Evolutionary conservation across 2,329 filamentous ascomycete genomes (phyloP).

Genomic region (Stenocarpella maydis): DNA sequence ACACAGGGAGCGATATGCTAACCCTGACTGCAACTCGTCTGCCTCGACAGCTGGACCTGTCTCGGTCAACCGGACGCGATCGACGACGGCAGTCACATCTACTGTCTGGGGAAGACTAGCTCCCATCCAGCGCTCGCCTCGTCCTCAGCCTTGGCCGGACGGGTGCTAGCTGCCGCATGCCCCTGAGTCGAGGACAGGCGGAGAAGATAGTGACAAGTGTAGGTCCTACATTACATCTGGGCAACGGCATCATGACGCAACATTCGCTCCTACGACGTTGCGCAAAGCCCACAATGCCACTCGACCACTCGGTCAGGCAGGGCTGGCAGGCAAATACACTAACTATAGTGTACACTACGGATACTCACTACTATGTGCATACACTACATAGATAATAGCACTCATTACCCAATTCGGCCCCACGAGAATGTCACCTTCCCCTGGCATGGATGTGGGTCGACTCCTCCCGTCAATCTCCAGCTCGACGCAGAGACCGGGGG

Average conservation of each 20-base stretch:
- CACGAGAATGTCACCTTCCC: not conserved
- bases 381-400: too few relatives aligned
- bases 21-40: constrained; percentile 6
- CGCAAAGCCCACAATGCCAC: constrained; percentile 17
- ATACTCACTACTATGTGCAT: too few relatives aligned
- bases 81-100: constrained; percentile 6
- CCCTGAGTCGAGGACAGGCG: constrained; percentile 13
- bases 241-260: not conserved
- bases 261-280: not conserved
- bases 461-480: constrained; percentile 24
- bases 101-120: not conserved
- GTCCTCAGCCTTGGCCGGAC: not conserved
- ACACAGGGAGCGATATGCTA: not conserved
- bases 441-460: constrained; percentile 13
- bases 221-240: constrained; percentile 18
- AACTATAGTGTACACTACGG: too few relatives aligned
- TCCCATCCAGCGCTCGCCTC: constrained; percentile 3
- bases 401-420: constrained; percentile 25
- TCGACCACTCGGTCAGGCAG: constrained; percentile 13
- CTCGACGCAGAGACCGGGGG: constrained; percentile 14
- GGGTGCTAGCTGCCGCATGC: not conserved
- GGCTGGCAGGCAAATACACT: not conserved
- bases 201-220: not conserved
- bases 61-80: not conserved
- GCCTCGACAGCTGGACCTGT: not conserved